Evolutionary conservation across 2,329 filamentous ascomycete genomes (phyloP), one percentile per base, ranked within the genome.

Genomic region (Phialophora verrucosa): DNA sequence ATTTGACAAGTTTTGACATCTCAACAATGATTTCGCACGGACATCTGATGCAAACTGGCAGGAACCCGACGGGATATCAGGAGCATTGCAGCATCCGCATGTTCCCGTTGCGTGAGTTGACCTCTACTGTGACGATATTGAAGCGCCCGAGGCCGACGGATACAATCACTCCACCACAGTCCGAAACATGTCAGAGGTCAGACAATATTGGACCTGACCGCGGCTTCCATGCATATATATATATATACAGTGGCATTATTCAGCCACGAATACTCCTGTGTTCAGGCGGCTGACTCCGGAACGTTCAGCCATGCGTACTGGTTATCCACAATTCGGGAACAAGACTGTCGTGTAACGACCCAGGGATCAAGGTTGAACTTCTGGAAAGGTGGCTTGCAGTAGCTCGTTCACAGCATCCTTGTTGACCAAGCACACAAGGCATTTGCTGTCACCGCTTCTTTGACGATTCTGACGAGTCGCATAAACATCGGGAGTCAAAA

Each of bases 371-470:
- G 51, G 55, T 53, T 61, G 63, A 32, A 31, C 32, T 54, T 61
- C 35, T 58, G 54, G 51, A 56, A 44, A 62, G 47, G 64, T 65
- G 58, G 67, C 62, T 64, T 65, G 67, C 67, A 69, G 64, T 69
- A 69, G 67, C 56, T 64, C 25, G 58, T 54, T 42, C 54, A 62
- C 54, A 60, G 49, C 14, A 63, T 49, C 53, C 64, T 49, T 65
- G 60, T 25, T 44, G 58, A 56, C 56, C 59, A 47, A 32, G 53
- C 32, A 35, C 32, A 49, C 60, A 44, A 35, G 32, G 32, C 32
- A 11, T 12, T 50, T n/a, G 10, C 59, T 49, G 67, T 69, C 64
- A 69, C 67, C 67, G 67, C 67, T 58, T 65, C 62, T 69, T 65
- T 62, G 20, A 47, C 14, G 20, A 27, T 44, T 58, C 55, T 44